A percentile compares a stretch with the other conserved stretches of the same genome.
These are phyloP conservation scores for Cystofilobasidium bisporidii DNA, from an alignment of 768 basidiomycete species.

Conservation along the genomic window DNA sequence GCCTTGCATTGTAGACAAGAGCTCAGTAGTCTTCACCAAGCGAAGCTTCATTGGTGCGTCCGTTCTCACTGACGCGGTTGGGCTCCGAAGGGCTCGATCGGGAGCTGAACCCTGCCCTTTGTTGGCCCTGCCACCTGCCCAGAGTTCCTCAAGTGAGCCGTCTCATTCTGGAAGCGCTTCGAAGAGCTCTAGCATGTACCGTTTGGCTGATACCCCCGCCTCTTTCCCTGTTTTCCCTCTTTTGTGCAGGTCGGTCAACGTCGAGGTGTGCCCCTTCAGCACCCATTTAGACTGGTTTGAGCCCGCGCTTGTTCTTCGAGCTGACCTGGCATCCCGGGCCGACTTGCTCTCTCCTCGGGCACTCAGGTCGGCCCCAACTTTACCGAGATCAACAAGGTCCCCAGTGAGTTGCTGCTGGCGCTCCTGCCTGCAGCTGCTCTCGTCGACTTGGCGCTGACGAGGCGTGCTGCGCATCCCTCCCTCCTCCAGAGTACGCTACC, in stretches of 20 bases:
- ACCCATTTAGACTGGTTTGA: too few species aligned
- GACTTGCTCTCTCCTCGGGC: background rate
- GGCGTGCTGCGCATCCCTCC: background rate
- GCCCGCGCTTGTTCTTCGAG: too few species aligned
- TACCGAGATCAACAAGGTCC: slow-evolving; percentile 14
- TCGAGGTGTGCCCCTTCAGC: background rate
- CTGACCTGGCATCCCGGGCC: too few species aligned
- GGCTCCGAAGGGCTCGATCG: too few species aligned
- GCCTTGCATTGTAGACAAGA: background rate
- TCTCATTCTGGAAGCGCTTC: too few species aligned
- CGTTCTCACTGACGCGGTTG: too few species aligned
- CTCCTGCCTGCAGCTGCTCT: too few species aligned
- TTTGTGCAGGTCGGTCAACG: background rate
- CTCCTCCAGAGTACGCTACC: slow-evolving; percentile 7
- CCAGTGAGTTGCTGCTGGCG: slow-evolving; percentile 4
- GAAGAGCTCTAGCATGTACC: too few species aligned
- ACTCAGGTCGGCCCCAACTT: slow-evolving; percentile 18
- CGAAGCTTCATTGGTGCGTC: slow-evolving; percentile 10
- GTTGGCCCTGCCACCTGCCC: background rate
- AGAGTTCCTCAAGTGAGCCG: slow-evolving; percentile 6
- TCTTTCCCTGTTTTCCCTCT: background rate
- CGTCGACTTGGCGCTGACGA: background rate
- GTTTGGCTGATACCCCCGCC: too few species aligned
- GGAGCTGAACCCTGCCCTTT: background rate
- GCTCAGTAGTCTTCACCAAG: slow-evolving; percentile 15